Conservation (phyloP, 768 basidiomycete genomes). For the Suillus lakei region DNA sequence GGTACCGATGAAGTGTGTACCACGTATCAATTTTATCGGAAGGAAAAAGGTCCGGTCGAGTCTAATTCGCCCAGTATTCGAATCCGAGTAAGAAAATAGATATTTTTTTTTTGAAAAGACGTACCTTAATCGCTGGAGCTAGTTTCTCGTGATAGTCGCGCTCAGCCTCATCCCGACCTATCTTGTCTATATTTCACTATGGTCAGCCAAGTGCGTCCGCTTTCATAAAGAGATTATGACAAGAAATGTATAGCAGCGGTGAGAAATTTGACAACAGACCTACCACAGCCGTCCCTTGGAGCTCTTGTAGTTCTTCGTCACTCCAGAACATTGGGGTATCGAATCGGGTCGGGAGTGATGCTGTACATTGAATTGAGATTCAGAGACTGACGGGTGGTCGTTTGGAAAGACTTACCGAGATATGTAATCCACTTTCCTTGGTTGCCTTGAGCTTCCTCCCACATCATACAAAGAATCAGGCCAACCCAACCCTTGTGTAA, state of each 20-base stretch:
- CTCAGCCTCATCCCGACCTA: constrained; percentile 86
- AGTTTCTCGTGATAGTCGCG: constrained; percentile 69
- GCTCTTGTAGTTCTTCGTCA: constrained; percentile 68
- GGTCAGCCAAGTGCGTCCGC: constrained; percentile 7
- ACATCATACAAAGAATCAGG: constrained; percentile 94
- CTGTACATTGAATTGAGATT: constrained; percentile 26
- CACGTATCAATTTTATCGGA: constrained; percentile 44
- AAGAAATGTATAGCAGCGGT: not conserved
- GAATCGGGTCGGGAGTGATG: constrained; percentile 71
- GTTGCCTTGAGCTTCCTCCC: constrained; percentile 74
- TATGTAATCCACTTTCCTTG: constrained; percentile 74
- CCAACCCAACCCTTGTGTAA: constrained; percentile 83
- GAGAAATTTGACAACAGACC: constrained; percentile 51
- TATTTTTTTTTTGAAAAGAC: too few relatives aligned
- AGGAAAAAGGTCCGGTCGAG: constrained; percentile 74
- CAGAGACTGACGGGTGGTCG: not conserved
- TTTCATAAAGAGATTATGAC: not conserved
- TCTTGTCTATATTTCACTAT: constrained; percentile 60
- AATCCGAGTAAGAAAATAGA: not conserved
- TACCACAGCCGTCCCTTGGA: constrained; percentile 87
- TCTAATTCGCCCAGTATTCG: constrained; percentile 42
- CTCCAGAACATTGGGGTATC: constrained; percentile 96
- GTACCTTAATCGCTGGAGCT: constrained; percentile 71
- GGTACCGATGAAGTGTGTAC: constrained; percentile 79
- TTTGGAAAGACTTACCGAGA: constrained; percentile 53